These are phyloP conservation scores for Suhomyces vadensis DNA, from an alignment of 805 yeast species.

Conservation along the genomic window DNA sequence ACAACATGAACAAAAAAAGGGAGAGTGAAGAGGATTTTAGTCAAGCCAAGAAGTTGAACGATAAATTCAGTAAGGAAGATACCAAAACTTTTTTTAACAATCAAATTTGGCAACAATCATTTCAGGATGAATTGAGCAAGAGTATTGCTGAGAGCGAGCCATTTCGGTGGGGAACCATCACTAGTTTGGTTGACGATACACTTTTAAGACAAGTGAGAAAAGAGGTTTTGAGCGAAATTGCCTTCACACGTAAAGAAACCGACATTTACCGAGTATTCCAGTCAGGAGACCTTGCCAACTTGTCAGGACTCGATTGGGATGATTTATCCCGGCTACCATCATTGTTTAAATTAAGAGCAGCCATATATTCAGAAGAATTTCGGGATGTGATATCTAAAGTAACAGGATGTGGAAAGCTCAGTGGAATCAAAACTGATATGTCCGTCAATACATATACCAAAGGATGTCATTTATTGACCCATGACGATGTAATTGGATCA, in stretches of 20 bases:
- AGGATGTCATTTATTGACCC: slow-evolving; percentile 92
- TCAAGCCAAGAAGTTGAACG: slow-evolving; percentile 6
- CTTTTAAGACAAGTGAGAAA: slow-evolving; percentile 76
- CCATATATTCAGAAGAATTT: slow-evolving; percentile 83
- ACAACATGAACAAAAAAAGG: slow-evolving; percentile 3
- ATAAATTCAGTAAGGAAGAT: slow-evolving; percentile 4
- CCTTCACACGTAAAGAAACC: slow-evolving; percentile 93
- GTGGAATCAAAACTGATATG: slow-evolving; percentile 91
- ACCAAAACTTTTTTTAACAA: slow-evolving; percentile 41
- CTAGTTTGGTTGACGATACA: slow-evolving; percentile 70
- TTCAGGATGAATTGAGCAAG: slow-evolving; percentile 39
- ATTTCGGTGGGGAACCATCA: slow-evolving; percentile 86
- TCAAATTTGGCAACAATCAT: slow-evolving; percentile 48
- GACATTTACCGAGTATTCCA: slow-evolving; percentile 92
- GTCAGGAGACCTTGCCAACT: slow-evolving; percentile 88
- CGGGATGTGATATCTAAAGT: slow-evolving; percentile 74
- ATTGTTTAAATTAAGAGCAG: slow-evolving; percentile 76
- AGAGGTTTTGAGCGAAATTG: slow-evolving; percentile 80
- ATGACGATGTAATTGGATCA: slow-evolving; percentile 97
- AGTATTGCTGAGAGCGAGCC: slow-evolving; percentile 65
- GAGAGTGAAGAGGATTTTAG: not conserved
- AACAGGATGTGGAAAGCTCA: slow-evolving; percentile 84
- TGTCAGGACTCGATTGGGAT: slow-evolving; percentile 78
- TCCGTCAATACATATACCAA: slow-evolving; percentile 87
- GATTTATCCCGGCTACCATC: slow-evolving; percentile 75